phyloP scores from a whole-genome alignment of 2,329 filamentous ascomycete species.

The Xylariaceae sp. region DNA sequence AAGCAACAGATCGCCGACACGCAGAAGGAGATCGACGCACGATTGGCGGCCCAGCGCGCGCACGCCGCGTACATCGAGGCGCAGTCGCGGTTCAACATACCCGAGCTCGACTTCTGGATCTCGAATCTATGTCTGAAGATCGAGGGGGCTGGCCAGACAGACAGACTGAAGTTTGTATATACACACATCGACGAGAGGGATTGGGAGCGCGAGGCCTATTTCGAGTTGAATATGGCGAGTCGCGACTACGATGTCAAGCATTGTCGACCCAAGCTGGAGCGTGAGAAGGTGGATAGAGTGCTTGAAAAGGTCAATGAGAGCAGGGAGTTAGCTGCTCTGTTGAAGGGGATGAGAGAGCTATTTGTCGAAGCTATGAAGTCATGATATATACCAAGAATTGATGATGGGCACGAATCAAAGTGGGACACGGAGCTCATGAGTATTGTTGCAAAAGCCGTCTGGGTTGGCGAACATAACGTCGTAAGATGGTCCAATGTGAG shows the following conservation, averaged over 20 bases:
- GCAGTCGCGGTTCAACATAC: slow-evolving; percentile 83
- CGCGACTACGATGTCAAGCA: slow-evolving; percentile 82
- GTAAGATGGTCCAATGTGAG: too few relatives aligned
- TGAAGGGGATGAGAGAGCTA: slow-evolving; percentile 79
- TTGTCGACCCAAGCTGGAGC: slow-evolving; percentile 76
- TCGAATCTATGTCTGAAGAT: slow-evolving; percentile 83
- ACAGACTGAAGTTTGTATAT: slow-evolving; percentile 86
- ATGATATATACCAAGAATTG: slow-evolving; percentile 22
- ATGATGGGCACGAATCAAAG: too few relatives aligned
- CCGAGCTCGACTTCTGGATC: slow-evolving; percentile 95
- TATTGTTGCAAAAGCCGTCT: too few relatives aligned
- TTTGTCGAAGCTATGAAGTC: slow-evolving; percentile 65
- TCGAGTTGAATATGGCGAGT: slow-evolving; percentile 78
- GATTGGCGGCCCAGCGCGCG: slow-evolving; percentile 66
- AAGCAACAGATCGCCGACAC: slow-evolving; percentile 61
- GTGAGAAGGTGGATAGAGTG: slow-evolving; percentile 71
- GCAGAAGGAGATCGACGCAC: slow-evolving; percentile 65
- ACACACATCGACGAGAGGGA: slow-evolving; percentile 81
- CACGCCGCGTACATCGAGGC: slow-evolving; percentile 73
- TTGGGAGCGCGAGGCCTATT: slow-evolving; percentile 88
- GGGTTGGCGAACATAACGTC: too few relatives aligned
- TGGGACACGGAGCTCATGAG: too few relatives aligned
- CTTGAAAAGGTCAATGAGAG: slow-evolving; percentile 78
- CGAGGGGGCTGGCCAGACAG: slow-evolving; percentile 79
- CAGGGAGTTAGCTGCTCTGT: slow-evolving; percentile 64